phyloP scores from a whole-genome alignment of 176 grass and related monocot species.

The Tillandsia leiboldiana region DNA sequence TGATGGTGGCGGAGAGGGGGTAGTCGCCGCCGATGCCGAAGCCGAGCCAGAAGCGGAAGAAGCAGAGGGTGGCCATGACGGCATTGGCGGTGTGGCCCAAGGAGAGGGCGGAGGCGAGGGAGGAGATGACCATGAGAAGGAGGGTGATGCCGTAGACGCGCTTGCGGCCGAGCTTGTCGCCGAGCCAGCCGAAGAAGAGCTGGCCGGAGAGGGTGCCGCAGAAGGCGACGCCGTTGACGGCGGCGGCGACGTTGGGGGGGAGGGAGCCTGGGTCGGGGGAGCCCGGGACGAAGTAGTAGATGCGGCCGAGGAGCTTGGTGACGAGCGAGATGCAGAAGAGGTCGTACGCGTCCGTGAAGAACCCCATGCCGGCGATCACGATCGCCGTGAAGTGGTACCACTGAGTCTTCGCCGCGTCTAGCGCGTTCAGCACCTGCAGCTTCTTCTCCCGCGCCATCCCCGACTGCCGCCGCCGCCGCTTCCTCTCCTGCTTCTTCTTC shows the following conservation, averaged over 20 bases:
- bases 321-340: slow-evolving; percentile 48
- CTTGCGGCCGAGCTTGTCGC: slow-evolving; percentile 37
- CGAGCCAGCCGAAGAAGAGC: slow-evolving; percentile 29
- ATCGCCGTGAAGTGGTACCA: slow-evolving; percentile 65
- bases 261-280: slow-evolving; percentile 14
- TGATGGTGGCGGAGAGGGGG: slow-evolving; percentile 63
- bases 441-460: background rate
- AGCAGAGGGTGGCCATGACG: slow-evolving; percentile 62
- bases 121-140: slow-evolving; percentile 49
- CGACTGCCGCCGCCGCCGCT: no score
- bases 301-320: slow-evolving; percentile 26
- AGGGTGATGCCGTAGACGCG: slow-evolving; percentile 52
- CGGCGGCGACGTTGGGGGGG: slow-evolving; percentile 24
- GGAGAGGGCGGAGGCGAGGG: slow-evolving; percentile 57
- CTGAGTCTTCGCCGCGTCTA: slow-evolving; percentile 33
- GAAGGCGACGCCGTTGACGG: slow-evolving; percentile 31
- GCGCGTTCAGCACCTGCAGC: background rate
- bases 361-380: slow-evolving; percentile 56
- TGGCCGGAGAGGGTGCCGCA: slow-evolving; percentile 2
- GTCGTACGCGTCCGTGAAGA: slow-evolving; percentile 77
- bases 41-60: slow-evolving; percentile 92
- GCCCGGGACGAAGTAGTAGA: slow-evolving; percentile 25
- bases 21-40: slow-evolving; percentile 80
- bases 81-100: slow-evolving; percentile 30
- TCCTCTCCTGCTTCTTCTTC: no score